Base-by-base conservation (phyloP, 495 filamentous ascomycete species). In the Cercophora scortea region DNA sequence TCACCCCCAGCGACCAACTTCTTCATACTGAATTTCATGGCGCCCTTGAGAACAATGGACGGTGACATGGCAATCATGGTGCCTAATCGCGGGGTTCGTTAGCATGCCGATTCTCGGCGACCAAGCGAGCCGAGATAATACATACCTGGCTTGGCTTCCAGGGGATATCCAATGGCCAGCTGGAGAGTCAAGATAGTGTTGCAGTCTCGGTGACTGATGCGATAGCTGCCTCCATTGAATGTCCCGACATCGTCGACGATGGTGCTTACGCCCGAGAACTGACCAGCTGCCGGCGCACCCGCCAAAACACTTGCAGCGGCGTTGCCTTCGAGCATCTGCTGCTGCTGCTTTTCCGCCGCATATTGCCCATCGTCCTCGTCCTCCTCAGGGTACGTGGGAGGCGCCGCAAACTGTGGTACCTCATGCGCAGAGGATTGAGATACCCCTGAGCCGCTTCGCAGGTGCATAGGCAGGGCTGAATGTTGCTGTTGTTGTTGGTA, bases 1-100 rank as follows among this genome's bases (percentile, higher is more conserved):
- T 96, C 88, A 32, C 87, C 86, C 45, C 89, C 89, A 0, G 83
- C 81, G 34, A 97, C 67, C 1, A 92, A 67, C 66, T 96, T 96
- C 72, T 92, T 95, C 68, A 88, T 76, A 41, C 79, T 81, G 67
- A 97, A 94, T 38, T 87, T 87, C 51, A 93, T 66, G 17, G 72
- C 71, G 53, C 93, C 93, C 67, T 87, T 86, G 42, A 97, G 77
- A 0, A 86, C 88, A 38, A 97, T 79, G 3, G 85, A 86, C 6
- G 89, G 85, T 9, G 89, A 89, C 94, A 97, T 98, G 47, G 88
- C 88, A 55, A 98, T 88, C 90, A 98, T 95, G 42, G 80, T 78
- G 40, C 89, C 87, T 88, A 41, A 10, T 2, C 6, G 33, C n/a
- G 4, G 1, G 13, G 12, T 34, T 11, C 33, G 10, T 25, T 0